These are phyloP conservation scores for Royoungia palumana DNA, from an alignment of 768 basidiomycete genomes.

Conservation along the genomic window DNA sequence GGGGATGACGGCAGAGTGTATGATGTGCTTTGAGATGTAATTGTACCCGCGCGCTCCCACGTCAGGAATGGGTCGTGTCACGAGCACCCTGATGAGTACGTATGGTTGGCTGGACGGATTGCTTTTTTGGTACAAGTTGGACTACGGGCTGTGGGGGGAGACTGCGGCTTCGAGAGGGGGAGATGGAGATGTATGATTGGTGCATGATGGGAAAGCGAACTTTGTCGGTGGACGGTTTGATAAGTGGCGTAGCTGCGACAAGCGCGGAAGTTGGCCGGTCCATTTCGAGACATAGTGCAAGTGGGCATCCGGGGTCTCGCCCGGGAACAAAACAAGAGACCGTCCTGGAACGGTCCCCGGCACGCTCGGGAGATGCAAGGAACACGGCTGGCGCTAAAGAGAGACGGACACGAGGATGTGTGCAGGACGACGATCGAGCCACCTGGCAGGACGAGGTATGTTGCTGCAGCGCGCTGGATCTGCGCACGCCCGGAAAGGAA, in stretches of 20 bases:
- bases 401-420: no score
- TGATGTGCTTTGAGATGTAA: slow-evolving; percentile 10
- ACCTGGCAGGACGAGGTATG: no score
- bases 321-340: slow-evolving; percentile 5
- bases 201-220: slow-evolving; percentile 10
- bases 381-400: no score
- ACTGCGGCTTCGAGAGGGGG: background rate
- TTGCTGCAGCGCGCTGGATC: no score
- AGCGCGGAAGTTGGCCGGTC: slow-evolving; percentile 29
- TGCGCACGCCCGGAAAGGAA: slow-evolving; percentile 15
- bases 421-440: no score
- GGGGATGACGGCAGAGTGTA: slow-evolving; percentile 21
- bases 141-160: background rate
- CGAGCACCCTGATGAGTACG: background rate
- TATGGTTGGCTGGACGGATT: background rate
- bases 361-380: slow-evolving; percentile 3
- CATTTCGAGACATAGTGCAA: slow-evolving; percentile 27
- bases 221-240: slow-evolving; percentile 26
- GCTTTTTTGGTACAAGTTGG: background rate
- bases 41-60: slow-evolving; percentile 21
- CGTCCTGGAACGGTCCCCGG: slow-evolving; percentile 4
- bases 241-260: slow-evolving; percentile 33
- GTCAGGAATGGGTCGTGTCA: slow-evolving; percentile 13
- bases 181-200: slow-evolving; percentile 3
- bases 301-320: slow-evolving; percentile 4